These are phyloP conservation scores for Incumbomyces delicatus DNA, from an alignment of 2,329 filamentous ascomycete species.

Conservation along the genomic window DNA sequence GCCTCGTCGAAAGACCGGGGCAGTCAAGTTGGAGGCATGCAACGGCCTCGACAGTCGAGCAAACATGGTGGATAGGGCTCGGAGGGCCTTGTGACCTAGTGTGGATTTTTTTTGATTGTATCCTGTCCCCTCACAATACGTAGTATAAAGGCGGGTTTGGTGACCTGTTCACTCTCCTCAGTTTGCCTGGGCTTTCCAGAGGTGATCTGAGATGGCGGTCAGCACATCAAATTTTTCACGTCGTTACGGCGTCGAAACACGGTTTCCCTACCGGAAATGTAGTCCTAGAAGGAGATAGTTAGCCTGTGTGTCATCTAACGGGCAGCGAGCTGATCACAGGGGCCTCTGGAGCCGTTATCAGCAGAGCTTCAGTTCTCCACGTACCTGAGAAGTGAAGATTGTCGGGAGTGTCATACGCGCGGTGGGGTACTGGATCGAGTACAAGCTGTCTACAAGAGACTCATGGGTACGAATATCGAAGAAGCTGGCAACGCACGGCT, in stretches of 20 bases:
- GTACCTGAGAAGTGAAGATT: constrained; percentile 11
- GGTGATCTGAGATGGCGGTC: constrained; percentile 35
- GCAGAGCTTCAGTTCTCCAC: not conserved
- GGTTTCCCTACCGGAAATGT: constrained; percentile 58
- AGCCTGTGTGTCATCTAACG: constrained; percentile 24
- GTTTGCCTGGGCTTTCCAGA: constrained; percentile 44
- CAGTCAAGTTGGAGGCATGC: constrained; percentile 28
- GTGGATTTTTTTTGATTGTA: not conserved
- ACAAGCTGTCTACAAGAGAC: not conserved
- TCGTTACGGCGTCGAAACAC: not conserved
- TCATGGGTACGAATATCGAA: not conserved
- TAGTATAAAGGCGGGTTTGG: constrained; percentile 7
- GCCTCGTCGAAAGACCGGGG: constrained; percentile 30
- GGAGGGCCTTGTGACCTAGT: not conserved
- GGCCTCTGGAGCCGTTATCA: constrained; percentile 5
- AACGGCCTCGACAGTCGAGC: constrained; percentile 17
- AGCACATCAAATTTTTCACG: constrained; percentile 31
- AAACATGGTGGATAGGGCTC: constrained; percentile 22
- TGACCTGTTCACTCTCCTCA: constrained; percentile 28
- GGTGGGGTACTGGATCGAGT: not conserved
- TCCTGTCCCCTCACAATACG: too few species aligned
- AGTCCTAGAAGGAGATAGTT: constrained; percentile 49
- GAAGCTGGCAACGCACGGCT: not conserved
- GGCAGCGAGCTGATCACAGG: not conserved
- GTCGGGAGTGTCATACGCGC: constrained; percentile 7